Evolutionary conservation across 2,329 filamentous ascomycete species (phyloP), one percentile per base, ranked within the genome.

Genomic region (Colletotrichum lupini): DNA sequence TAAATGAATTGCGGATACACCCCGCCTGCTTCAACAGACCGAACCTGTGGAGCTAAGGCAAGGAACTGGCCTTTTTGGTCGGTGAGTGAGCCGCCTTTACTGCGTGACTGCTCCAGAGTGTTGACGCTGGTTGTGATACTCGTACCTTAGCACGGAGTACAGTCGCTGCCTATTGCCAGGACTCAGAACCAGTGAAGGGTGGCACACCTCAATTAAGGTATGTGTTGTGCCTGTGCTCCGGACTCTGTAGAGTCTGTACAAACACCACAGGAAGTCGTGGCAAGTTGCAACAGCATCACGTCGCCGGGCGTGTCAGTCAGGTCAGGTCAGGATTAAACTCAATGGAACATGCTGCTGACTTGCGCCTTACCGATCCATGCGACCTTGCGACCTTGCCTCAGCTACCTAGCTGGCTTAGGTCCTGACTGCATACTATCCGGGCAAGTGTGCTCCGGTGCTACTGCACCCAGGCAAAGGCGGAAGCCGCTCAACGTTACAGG

Each of bases 401-500:
- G 30, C 46, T 32, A 32, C 30, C 30, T 64, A 37, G 60, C 60
- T 63, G 26, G 28, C 46, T 63, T 35, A n/a, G n/a, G n/a, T 11
- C 6, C 26, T 16, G 60, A 63, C 60, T 63, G 46, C 60, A 63
- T 63, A 32, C 30, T 32, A n/a, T 9, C 24, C 42, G 59, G 22
- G 37, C 49, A 37, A 37, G 49, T 28, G n/a, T 16, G 32, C 56
- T 42, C 14, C 52, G 26, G 30, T 63, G 16, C 52, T 56, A 26
- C 49, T 64, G 61, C 62, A 65, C 8, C 52, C 49, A 46, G 28
- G 32, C 52, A 26, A 30, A 19, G 35, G 55, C 32, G 16, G 52
- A 46, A 65, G 35, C 52, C 52, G 9, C 49, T 65, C 32, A 30
- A 57, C 35, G 62, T 65, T 56, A 65, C 62, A 65, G 62, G 7